These are phyloP conservation scores for Alternaria hordeiaustralica DNA, from an alignment of 2,329 filamentous ascomycete species.

Conservation along the genomic window DNA sequence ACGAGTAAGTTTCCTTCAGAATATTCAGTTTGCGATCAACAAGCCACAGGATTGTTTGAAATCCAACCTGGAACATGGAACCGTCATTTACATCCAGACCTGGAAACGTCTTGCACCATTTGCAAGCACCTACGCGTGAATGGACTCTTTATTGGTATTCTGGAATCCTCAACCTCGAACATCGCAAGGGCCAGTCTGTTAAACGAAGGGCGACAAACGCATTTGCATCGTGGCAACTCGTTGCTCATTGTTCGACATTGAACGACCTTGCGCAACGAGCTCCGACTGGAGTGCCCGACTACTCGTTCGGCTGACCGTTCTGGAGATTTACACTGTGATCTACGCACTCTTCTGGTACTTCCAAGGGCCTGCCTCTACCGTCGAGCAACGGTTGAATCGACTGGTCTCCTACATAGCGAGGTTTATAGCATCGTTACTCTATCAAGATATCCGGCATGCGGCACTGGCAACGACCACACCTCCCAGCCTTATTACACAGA, in stretches of 20 bases:
- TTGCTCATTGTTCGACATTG: not conserved
- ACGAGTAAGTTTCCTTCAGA: constrained; percentile 14
- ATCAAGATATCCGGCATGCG: not conserved
- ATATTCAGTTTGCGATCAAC: constrained; percentile 4
- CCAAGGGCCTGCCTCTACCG: not conserved
- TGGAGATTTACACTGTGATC: not conserved
- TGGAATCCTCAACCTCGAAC: not conserved
- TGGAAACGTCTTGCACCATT: not conserved
- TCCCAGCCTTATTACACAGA: not conserved
- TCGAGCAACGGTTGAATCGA: not conserved
- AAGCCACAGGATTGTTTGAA: not conserved
- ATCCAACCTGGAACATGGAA: not conserved
- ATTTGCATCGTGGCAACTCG: not conserved
- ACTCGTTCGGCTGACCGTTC: not conserved
- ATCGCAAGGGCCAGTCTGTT: not conserved
- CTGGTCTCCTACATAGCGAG: not conserved
- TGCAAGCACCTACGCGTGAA: not conserved
- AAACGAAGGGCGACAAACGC: not conserved
- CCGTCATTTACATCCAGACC: not conserved
- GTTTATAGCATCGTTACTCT: fast-evolving
- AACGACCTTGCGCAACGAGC: not conserved
- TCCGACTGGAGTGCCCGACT: not conserved
- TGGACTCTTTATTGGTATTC: not conserved
- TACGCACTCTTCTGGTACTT: not conserved
- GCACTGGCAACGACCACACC: not conserved